phyloP scores from a whole-genome alignment of 2,329 filamentous ascomycete species.

The Sporothrix variecibatus region DNA sequence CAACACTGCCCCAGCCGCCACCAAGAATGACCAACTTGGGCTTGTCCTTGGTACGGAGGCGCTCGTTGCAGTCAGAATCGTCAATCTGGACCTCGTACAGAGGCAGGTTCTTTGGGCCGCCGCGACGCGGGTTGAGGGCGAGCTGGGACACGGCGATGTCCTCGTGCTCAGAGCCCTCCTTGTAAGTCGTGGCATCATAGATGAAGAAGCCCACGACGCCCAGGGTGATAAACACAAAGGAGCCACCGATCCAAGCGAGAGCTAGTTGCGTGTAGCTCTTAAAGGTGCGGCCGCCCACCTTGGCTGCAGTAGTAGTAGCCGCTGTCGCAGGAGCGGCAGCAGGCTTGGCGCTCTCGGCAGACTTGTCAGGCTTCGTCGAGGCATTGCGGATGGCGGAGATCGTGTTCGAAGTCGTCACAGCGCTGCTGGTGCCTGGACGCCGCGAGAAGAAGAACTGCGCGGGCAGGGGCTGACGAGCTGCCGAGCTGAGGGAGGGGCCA shows the following conservation, averaged over 20 bases:
- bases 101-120: constrained; percentile 92
- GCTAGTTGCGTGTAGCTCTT: constrained; percentile 63
- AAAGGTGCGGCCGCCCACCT: constrained; percentile 40
- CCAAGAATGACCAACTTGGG: constrained; percentile 90
- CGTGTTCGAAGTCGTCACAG: neutral
- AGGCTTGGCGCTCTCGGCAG: neutral
- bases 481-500: neutral
- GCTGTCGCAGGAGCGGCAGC: neutral
- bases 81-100: constrained; percentile 87
- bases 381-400: constrained; percentile 15
- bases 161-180: constrained; percentile 62
- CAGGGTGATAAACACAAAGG: constrained; percentile 68
- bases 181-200: constrained; percentile 92
- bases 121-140: constrained; percentile 76
- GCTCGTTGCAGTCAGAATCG: constrained; percentile 82
- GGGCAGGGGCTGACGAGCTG: constrained; percentile 3
- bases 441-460: constrained; percentile 17
- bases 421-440: neutral
- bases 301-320: neutral
- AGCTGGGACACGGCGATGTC: constrained; percentile 84
- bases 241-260: constrained; percentile 73
- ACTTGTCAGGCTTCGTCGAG: constrained; percentile 24
- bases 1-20: constrained; percentile 92
- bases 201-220: constrained; percentile 83
- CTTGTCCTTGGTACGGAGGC: constrained; percentile 75